These are phyloP conservation scores for Puccinia polysora DNA, from an alignment of 1,284 basidiomycete species.

Conservation along the genomic window DNA sequence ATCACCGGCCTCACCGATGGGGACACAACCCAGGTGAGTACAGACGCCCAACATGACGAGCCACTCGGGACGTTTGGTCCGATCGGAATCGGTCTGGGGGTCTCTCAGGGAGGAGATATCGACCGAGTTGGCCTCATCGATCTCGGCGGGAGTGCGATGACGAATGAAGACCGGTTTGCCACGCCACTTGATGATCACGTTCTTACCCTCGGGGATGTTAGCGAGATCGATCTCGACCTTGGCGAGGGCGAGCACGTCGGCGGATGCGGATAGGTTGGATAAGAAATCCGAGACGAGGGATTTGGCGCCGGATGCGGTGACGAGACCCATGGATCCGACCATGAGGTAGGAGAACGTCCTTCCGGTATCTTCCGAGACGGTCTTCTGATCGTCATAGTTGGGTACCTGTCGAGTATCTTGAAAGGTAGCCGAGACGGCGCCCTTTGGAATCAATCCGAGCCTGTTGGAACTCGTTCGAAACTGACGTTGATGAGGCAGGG, in stretches of 20 bases:
- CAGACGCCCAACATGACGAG: conserved; percentile 95
- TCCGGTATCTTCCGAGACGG: conserved; percentile 64
- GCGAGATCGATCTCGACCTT: conserved; percentile 94
- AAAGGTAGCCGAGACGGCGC: conserved; percentile 38
- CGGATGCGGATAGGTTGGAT: conserved; percentile 91
- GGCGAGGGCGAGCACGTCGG: conserved; percentile 94
- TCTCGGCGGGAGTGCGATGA: conserved; percentile 86
- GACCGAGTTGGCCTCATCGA: conserved; percentile 80
- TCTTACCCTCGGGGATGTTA: conserved; percentile 84
- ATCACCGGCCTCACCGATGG: conserved; percentile 87
- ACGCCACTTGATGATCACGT: conserved; percentile 96
- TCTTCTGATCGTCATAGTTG: conserved; percentile 78
- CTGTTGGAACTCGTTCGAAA: conserved; percentile 55
- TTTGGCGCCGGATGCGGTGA: conserved; percentile 90
- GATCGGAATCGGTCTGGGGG: conserved; percentile 80
- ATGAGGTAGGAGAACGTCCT: conserved; percentile 92
- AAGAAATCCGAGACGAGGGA: conserved; percentile 91
- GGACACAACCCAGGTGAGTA: conserved; percentile 98
- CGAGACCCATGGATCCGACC: conserved; percentile 90
- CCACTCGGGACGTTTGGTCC: conserved; percentile 95
- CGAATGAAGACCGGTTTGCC: conserved; percentile 99
- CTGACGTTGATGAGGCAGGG: conserved; percentile 59
- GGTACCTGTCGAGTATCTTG: conserved; percentile 63
- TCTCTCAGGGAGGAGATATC: conserved; percentile 87
- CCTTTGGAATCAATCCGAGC: conserved; percentile 46